phyloP scores from a whole-genome alignment of 495 filamentous ascomycete species.

The Umbilicaria muhlenbergii region DNA sequence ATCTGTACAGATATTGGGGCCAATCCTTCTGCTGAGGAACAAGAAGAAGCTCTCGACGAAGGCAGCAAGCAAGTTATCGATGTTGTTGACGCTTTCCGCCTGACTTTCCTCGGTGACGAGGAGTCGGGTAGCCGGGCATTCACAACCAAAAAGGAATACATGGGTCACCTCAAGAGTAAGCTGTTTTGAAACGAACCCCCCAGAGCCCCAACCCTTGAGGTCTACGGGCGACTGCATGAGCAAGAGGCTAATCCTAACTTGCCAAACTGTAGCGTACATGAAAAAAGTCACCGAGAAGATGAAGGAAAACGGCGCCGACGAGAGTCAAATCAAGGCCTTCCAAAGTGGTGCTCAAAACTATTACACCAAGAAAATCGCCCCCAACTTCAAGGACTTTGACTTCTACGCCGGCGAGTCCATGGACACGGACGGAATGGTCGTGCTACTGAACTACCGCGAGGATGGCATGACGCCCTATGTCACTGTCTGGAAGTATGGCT shows the following conservation, averaged over 20 bases:
- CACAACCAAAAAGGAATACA: slow-evolving; percentile 54
- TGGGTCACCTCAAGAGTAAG: slow-evolving; percentile 67
- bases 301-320: slow-evolving; percentile 40
- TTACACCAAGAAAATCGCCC: slow-evolving; percentile 63
- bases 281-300: slow-evolving; percentile 64
- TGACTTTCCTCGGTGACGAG: slow-evolving; percentile 56
- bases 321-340: slow-evolving; percentile 55
- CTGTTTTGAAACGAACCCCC: not conserved
- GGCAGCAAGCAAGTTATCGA: slow-evolving; percentile 70
- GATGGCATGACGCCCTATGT: slow-evolving; percentile 86
- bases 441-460: slow-evolving; percentile 93
- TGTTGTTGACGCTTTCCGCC: slow-evolving; percentile 81
- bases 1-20: slow-evolving; percentile 61
- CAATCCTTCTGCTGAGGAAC: slow-evolving; percentile 91
- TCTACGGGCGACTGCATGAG: not conserved
- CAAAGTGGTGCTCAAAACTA: slow-evolving; percentile 54
- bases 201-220: not conserved
- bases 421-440: slow-evolving; percentile 86
- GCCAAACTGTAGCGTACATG: slow-evolving; percentile 55
- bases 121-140: slow-evolving; percentile 18
- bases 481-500: slow-evolving; percentile 89
- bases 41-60: slow-evolving; percentile 58
- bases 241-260: not conserved
- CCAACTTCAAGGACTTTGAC: slow-evolving; percentile 87
- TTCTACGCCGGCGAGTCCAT: slow-evolving; percentile 84